phyloP scores from a whole-genome alignment of 106 monocot species.

The Agapanthus africanus region DNA sequence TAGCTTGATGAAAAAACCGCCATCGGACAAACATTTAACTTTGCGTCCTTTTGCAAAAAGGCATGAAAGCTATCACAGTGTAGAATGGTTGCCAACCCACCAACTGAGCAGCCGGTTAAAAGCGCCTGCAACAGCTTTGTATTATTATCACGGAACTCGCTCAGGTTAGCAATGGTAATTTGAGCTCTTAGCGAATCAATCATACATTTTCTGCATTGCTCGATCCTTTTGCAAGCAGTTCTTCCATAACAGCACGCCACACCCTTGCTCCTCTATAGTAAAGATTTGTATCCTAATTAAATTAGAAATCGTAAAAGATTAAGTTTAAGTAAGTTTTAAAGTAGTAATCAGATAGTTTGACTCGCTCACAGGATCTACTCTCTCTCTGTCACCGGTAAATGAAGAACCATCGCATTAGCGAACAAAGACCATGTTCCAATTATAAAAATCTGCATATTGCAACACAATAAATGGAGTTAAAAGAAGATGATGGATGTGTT shows the following conservation, averaged over 20 bases:
- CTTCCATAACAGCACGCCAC: conserved; percentile 67
- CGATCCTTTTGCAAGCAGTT: conserved; percentile 64
- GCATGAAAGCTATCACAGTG: conserved; percentile 60
- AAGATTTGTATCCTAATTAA: conserved; percentile 46
- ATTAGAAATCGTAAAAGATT: neutral
- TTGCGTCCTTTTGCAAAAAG: conserved; percentile 42
- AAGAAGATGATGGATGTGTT: too few species aligned
- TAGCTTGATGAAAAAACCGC: conserved; percentile 64
- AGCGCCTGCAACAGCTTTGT: conserved; percentile 62
- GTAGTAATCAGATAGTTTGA: neutral
- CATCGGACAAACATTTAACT: conserved; percentile 81
- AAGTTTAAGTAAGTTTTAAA: neutral
- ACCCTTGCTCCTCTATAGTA: conserved; percentile 76
- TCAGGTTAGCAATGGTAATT: neutral
- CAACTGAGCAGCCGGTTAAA: conserved; percentile 80
- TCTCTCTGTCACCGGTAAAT: conserved; percentile 22
- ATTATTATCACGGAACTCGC: neutral
- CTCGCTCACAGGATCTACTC: conserved; percentile 18
- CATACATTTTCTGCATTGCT: conserved; percentile 52
- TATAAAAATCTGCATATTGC: conserved; percentile 17
- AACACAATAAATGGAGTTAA: neutral
- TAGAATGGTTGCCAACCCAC: conserved; percentile 67
- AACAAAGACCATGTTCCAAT: conserved; percentile 21
- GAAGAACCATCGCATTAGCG: conserved; percentile 25
- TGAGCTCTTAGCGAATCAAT: neutral